A percentile compares a stretch with the other conserved stretches of the same genome.
phyloP scores from a whole-genome alignment of 305 asterid genomes.

The Plantago rigida region DNA sequence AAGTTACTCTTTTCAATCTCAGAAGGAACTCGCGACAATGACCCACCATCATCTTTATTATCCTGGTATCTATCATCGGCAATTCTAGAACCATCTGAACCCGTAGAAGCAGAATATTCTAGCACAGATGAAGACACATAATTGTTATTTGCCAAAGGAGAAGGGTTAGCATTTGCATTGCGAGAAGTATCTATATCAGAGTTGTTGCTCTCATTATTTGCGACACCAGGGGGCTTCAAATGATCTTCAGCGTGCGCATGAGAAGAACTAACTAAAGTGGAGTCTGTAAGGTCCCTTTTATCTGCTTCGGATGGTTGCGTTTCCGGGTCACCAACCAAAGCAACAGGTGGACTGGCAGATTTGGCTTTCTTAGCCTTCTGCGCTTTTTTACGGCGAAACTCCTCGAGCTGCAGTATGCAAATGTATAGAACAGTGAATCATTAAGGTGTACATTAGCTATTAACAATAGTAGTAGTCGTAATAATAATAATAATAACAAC shows the following conservation, averaged over 20 bases:
- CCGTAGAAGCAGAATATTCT: slow-evolving; percentile 30
- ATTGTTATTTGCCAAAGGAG: slow-evolving; percentile 28
- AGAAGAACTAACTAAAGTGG: slow-evolving; percentile 47
- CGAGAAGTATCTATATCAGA: slow-evolving; percentile 31
- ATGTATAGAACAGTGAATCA: slow-evolving; percentile 8
- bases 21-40: slow-evolving; percentile 34
- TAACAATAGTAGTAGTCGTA: too few relatives aligned
- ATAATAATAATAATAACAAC: neutral
- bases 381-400: slow-evolving; percentile 81
- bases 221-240: slow-evolving; percentile 28
- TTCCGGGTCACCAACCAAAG: slow-evolving; percentile 40
- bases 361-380: slow-evolving; percentile 56
- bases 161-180: slow-evolving; percentile 28
- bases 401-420: slow-evolving; percentile 60
- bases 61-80: slow-evolving; percentile 27
- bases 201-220: slow-evolving; percentile 34
- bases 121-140: slow-evolving; percentile 25
- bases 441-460: slow-evolving; percentile 9
- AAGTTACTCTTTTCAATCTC: slow-evolving; percentile 27
- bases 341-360: slow-evolving; percentile 32
- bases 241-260: slow-evolving; percentile 38
- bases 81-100: slow-evolving; percentile 30
- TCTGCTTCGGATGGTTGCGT: slow-evolving; percentile 42
- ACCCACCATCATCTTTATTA: slow-evolving; percentile 37
- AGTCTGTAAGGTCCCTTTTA: slow-evolving; percentile 33